Evolutionary conservation across 2,329 filamentous ascomycete species (phyloP).

Genomic region (Colletotrichum truncatum): DNA sequence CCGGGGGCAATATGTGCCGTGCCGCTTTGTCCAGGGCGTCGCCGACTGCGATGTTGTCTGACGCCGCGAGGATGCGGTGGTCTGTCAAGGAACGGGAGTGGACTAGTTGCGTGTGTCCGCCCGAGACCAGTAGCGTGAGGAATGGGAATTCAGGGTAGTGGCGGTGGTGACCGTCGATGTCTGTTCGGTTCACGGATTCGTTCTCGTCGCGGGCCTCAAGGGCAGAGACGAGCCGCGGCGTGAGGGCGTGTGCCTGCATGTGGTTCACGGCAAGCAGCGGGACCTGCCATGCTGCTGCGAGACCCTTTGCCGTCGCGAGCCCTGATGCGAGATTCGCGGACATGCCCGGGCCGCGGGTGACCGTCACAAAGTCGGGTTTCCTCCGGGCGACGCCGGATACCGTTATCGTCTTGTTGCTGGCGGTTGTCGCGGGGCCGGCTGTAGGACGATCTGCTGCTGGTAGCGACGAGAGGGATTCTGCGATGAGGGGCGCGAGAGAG

Average conservation of each 20-base stretch:
- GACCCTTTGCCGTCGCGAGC: constrained; percentile 85
- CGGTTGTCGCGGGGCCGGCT: constrained; percentile 32
- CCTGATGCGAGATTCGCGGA: constrained; percentile 79
- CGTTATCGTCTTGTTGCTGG: constrained; percentile 26
- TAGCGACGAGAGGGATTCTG: constrained; percentile 67
- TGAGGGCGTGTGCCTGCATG: constrained; percentile 97
- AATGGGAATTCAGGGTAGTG: constrained; percentile 77
- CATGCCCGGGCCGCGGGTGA: constrained; percentile 93
- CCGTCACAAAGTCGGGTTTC: constrained; percentile 85
- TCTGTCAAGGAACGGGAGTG: constrained; percentile 73
- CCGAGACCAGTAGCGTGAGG: constrained; percentile 87
- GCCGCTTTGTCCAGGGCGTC: constrained; percentile 91
- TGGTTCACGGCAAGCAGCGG: constrained; percentile 91
- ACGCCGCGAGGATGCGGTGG: constrained; percentile 78
- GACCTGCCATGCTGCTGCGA: constrained; percentile 83
- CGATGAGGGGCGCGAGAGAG: constrained; percentile 74
- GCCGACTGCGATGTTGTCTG: constrained; percentile 86
- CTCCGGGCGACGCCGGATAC: constrained; percentile 34
- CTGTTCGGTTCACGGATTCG: background rate
- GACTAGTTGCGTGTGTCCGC: constrained; percentile 90
- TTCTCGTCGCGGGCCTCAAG: too few species aligned
- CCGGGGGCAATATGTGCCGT: constrained; percentile 75
- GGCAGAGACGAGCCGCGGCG: constrained; percentile 78
- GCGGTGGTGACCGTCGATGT: background rate
- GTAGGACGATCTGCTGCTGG: too few species aligned